A percentile compares a stretch with the other conserved stretches of the same genome.
phyloP scores from a whole-genome alignment of 148 eudicot genomes.

The Chenopodium album region DNA sequence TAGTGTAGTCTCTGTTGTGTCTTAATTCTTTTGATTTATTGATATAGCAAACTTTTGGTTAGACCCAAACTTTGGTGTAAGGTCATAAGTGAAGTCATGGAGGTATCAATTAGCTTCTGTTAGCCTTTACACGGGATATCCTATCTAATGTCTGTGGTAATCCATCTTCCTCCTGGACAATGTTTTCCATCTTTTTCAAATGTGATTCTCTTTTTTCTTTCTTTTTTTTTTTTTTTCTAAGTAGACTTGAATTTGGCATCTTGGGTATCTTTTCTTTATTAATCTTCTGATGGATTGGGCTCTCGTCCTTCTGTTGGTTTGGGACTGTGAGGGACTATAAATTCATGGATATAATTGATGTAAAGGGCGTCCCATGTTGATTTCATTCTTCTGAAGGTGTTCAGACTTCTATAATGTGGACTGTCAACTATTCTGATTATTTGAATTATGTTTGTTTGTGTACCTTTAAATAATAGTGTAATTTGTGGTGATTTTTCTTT shows the following conservation, averaged over 20 bases:
- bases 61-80: not conserved
- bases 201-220: not conserved
- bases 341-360: not conserved
- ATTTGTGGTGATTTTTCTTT: not conserved
- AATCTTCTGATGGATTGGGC: not conserved
- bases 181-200: not conserved
- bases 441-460: not conserved
- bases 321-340: not conserved
- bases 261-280: not conserved
- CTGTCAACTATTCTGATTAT: not conserved
- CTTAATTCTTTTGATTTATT: too few species aligned
- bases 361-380: not conserved
- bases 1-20: not conserved
- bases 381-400: not conserved
- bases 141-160: not conserved
- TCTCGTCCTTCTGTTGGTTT: not conserved
- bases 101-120: not conserved
- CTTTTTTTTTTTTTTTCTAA: too few species aligned
- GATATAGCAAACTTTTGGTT: not conserved
- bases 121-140: not conserved
- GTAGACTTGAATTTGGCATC: too few species aligned
- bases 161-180: not conserved
- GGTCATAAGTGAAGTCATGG: not conserved
- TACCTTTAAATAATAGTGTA: not conserved
- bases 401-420: not conserved